Evolutionary conservation across 441 rosid species (phyloP).

Genomic region (Populus hybrid): DNA sequence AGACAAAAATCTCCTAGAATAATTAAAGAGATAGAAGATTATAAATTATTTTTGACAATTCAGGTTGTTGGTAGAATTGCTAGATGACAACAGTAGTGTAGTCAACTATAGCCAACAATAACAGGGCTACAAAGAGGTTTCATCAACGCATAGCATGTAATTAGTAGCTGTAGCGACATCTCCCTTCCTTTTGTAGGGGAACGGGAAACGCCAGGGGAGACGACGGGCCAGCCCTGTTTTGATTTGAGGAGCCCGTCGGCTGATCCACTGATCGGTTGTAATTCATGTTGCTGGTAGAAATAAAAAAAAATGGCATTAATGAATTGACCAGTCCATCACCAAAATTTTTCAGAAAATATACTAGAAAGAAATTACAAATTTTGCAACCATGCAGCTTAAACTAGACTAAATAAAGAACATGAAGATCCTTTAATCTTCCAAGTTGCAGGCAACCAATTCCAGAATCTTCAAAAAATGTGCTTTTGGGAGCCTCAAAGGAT

Average conservation of each 20-base stretch:
- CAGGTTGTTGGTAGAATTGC: not conserved
- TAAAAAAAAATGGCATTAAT: not conserved
- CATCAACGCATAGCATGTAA: too few species aligned
- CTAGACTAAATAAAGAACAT: not conserved
- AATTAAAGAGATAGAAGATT: too few species aligned
- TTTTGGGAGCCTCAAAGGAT: not conserved
- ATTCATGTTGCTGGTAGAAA: not conserved
- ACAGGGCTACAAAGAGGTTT: too few species aligned
- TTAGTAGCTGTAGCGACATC: not conserved
- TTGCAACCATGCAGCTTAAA: not conserved
- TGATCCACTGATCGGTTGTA: not conserved
- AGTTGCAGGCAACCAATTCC: conserved; percentile 5
- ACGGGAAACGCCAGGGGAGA: not conserved
- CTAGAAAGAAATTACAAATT: not conserved
- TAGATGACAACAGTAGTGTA: not conserved
- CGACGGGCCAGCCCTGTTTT: not conserved
- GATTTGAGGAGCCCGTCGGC: too few species aligned
- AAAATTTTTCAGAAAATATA: not conserved
- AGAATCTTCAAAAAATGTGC: not conserved
- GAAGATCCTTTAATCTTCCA: not conserved
- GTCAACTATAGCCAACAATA: too few species aligned
- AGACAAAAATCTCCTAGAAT: too few species aligned
- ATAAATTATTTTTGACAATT: too few species aligned
- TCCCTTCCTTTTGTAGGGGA: not conserved
- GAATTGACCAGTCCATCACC: not conserved